Base-by-base conservation (phyloP, 2,329 filamentous ascomycete species). In the Penicillium occitanis region DNA sequence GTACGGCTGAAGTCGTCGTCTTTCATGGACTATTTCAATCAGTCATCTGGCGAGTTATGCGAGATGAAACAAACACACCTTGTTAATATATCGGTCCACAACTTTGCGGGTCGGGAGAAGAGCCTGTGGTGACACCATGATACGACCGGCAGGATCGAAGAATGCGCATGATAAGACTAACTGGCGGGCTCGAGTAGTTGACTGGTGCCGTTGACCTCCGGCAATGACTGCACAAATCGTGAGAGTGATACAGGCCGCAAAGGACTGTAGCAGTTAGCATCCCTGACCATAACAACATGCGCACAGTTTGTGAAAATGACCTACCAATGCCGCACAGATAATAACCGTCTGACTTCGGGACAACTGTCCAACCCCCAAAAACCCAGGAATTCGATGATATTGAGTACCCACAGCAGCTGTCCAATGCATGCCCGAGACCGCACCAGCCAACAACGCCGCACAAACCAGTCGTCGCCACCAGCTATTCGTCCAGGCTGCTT, bases 381-480 rank as follows among this genome's bases (percentile, higher is more conserved):
- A 81, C 80, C 61, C 84, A 75, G 53, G 82, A 74, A 69, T 84
- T 76, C 61, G 91, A 51, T 83, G 83, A 75, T 93, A 95, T 8
- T 77, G 75, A 3, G 91, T 95, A 17, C 91, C 91, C 11, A 86
- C 84, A 3, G 89, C 85, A 37, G 90, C 92, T 65, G 90, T 90
- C 90, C 91, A 96, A 78, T 96, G 92, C 92, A 96, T 95, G 0
- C 91, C 91, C 10, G 89, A 93, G 1, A 95, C 90, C 48, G 90
- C 91, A 17, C 86, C 82, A 8, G 91, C 90, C 48, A 96, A 83
- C 19, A 93, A 77, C 55, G 87, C 78, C 10, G 89, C 90, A 68
- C 88, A 91, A 1, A 88, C 71, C 10, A 84, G 78, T 66, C 91
- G 84, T 74, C 92, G 91, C 89, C 89, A 93, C 86, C 90, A 92